phyloP scores from a whole-genome alignment of 2,329 filamentous ascomycete species.

The Penicillium sp. region DNA sequence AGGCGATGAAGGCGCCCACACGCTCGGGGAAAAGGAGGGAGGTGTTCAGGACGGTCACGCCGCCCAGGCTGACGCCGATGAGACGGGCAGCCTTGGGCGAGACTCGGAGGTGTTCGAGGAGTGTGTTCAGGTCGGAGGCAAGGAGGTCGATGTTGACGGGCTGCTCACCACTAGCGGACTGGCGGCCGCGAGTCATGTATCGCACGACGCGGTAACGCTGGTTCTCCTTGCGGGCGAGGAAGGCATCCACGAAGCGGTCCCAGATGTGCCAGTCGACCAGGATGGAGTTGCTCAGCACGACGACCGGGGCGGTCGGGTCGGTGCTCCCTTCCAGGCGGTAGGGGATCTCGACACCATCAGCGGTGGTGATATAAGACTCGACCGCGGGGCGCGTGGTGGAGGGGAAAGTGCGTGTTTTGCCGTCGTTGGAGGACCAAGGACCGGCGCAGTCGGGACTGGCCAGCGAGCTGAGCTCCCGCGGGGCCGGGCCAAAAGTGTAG shows the following conservation, averaged over 20 bases:
- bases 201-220: conserved; percentile 72
- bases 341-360: conserved; percentile 70
- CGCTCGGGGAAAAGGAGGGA: conserved; percentile 68
- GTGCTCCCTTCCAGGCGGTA: conserved; percentile 77
- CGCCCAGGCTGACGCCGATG: conserved; percentile 80
- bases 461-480: conserved; percentile 68
- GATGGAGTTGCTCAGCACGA: conserved; percentile 80
- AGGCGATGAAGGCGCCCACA: conserved; percentile 68
- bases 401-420: conserved; percentile 58
- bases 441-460: conserved; percentile 51
- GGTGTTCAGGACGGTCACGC: conserved; percentile 75
- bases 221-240: conserved; percentile 59
- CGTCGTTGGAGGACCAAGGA: conserved; percentile 61
- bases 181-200: conserved; percentile 75
- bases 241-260: conserved; percentile 71
- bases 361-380: conserved; percentile 68
- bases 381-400: conserved; percentile 57
- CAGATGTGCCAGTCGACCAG: conserved; percentile 80
- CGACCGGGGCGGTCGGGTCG: conserved; percentile 68
- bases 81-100: conserved; percentile 64
- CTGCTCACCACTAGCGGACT: conserved; percentile 41
- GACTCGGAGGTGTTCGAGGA: conserved; percentile 73
- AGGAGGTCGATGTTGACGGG: conserved; percentile 68
- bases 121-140: conserved; percentile 66
- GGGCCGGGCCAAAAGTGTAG: conserved; percentile 77